Evolutionary conservation across 2,329 filamentous ascomycete genomes (phyloP).

Genomic region (Penicillium expansum): DNA sequence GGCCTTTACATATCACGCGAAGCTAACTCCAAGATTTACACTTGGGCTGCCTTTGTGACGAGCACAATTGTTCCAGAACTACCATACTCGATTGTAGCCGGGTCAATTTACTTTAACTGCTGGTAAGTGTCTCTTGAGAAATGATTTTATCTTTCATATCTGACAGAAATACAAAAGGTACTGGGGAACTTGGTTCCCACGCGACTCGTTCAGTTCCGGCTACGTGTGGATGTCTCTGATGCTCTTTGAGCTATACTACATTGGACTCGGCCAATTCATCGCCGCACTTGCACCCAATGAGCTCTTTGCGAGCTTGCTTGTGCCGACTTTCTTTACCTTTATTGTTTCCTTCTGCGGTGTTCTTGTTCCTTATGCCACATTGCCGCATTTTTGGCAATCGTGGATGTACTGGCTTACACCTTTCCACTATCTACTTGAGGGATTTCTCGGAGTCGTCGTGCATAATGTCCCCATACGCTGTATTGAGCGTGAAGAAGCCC

Average conservation of each 20-base stretch:
- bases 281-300: constrained; percentile 66
- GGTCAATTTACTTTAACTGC: constrained; percentile 62
- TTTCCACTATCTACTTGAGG: constrained; percentile 65
- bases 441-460: constrained; percentile 56
- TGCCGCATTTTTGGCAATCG: constrained; percentile 64
- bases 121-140: constrained; percentile 48
- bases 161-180: constrained; percentile 41
- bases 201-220: constrained; percentile 57
- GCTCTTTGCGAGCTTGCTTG: constrained; percentile 62
- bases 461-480: constrained; percentile 58
- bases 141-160: background rate
- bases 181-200: constrained; percentile 54
- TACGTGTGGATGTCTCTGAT: constrained; percentile 64
- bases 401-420: constrained; percentile 69
- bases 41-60: constrained; percentile 68
- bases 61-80: constrained; percentile 67
- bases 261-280: constrained; percentile 66
- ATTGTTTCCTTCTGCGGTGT: constrained; percentile 73
- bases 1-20: constrained; percentile 70
- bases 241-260: constrained; percentile 64
- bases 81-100: constrained; percentile 65
- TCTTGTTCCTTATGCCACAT: constrained; percentile 62
- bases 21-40: constrained; percentile 75
- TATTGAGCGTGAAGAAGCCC: constrained; percentile 55
- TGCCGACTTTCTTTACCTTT: constrained; percentile 68